Base-by-base conservation (phyloP, 2,329 filamentous ascomycete species). In the Chaetomiaceae sp. region DNA sequence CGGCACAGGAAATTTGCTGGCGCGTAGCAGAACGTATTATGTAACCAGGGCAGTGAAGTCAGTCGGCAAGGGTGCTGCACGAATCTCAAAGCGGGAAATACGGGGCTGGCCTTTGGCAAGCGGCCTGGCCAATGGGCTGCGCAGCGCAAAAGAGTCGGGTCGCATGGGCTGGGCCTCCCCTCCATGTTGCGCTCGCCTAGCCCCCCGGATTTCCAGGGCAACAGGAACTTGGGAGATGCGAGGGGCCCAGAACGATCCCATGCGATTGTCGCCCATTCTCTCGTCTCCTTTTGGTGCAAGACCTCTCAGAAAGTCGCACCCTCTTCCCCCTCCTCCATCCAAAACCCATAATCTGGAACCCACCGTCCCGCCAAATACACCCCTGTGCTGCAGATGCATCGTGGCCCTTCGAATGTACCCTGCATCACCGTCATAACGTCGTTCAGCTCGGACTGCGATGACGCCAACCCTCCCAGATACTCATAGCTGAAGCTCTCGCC, bases 121-220 rank as follows among this genome's bases (percentile, higher is more conserved):
- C 22, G 4, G 24, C 15, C 30, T 14, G 30, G 12, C 55, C 53
- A 57, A 57, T 57, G 14, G 42, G 0, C 15, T 18, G 50, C 54
- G 55, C 55, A 56, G 52, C 40, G 40, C 22, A 24, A 24, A 24
- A 24, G 22, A n/a, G n/a, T n/a, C 48, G 29, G 26, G 32, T 38
- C 36, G 44, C 42, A 38, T 41, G 42, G 26, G 7, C 19, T 15
- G 8, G 35, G 30, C 37, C 45, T 18, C 30, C 19, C 27, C 39
- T 29, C 32, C 17, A n/a, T 38, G 36, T 29, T 38, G 37, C 44
- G 38, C 34, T 51, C 51, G 49, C 53, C 54, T 54, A 52, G 53
- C 56, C 56, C 46, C 54, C 45, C 42, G 22, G 55, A 55, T 58
- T 58, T 58, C 54, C 53, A 47, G 41, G 51, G 50, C 52, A 54